Evolutionary conservation across 1,284 basidiomycete species (phyloP).

Genomic region (Coriolopsis trogii): DNA sequence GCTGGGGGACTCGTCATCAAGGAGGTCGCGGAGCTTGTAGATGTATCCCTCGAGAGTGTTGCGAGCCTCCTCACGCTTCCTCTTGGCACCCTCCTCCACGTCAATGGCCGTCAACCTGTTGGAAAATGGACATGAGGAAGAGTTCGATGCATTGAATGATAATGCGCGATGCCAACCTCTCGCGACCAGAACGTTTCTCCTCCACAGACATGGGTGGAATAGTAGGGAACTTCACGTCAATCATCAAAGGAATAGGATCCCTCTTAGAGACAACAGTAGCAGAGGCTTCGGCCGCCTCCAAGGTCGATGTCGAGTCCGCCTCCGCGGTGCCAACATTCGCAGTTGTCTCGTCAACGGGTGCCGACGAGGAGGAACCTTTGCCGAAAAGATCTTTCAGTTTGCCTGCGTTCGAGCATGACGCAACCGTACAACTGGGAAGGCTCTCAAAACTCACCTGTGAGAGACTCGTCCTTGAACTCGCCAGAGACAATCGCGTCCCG

Average conservation of each 20-base stretch:
- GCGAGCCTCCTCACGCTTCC: constrained; percentile 84
- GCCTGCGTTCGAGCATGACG: constrained; percentile 43
- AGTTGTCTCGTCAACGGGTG: constrained; percentile 18
- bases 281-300: constrained; percentile 31
- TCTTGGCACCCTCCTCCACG: constrained; percentile 76
- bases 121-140: neutral
- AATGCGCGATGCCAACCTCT: constrained; percentile 51
- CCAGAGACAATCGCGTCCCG: constrained; percentile 75
- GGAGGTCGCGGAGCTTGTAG: constrained; percentile 86
- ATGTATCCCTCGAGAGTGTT: constrained; percentile 93
- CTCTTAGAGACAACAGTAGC: constrained; percentile 34
- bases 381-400: constrained; percentile 88
- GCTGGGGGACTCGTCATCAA: constrained; percentile 65
- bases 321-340: constrained; percentile 23
- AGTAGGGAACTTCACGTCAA: constrained; percentile 64
- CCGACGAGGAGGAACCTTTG: constrained; percentile 48
- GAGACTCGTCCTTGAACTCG: constrained; percentile 77
- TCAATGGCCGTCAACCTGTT: constrained; percentile 80
- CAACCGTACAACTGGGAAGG: constrained; percentile 11
- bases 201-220: constrained; percentile 72
- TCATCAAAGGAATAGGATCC: constrained; percentile 63
- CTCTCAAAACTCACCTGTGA: constrained; percentile 55
- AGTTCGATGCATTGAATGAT: neutral
- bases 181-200: constrained; percentile 72
- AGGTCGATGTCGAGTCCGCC: constrained; percentile 25